Conservation (phyloP, 768 basidiomycete species). For the Kwoniella sp. region DNA sequence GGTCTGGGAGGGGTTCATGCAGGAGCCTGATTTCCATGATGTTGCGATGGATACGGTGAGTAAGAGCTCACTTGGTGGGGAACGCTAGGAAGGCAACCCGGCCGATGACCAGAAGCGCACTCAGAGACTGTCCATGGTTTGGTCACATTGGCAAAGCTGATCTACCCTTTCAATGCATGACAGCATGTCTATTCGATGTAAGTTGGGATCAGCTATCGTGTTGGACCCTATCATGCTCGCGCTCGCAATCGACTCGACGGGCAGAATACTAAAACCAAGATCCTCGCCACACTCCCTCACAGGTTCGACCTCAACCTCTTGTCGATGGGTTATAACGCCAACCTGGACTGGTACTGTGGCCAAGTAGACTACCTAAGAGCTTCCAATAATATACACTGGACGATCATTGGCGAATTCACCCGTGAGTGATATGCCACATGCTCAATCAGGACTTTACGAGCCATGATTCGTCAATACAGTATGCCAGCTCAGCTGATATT, state of each 20-base stretch:
- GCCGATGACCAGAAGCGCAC: too few relatives aligned
- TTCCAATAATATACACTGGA: slow-evolving; percentile 67
- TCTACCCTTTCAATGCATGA: too few relatives aligned
- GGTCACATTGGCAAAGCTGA: too few relatives aligned
- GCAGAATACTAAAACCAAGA: background rate
- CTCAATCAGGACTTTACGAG: too few relatives aligned
- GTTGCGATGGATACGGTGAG: slow-evolving; percentile 53
- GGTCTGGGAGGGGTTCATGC: slow-evolving; percentile 50
- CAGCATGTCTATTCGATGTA: slow-evolving; percentile 54
- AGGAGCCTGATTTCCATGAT: slow-evolving; percentile 29
- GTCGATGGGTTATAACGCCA: slow-evolving; percentile 42
- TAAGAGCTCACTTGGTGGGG: too few relatives aligned
- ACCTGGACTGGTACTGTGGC: slow-evolving; percentile 45
- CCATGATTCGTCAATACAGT: too few relatives aligned
- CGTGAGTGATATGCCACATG: slow-evolving; percentile 39
- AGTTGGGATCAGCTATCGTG: slow-evolving; percentile 3
- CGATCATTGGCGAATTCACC: slow-evolving; percentile 86
- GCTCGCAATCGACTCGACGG: too few relatives aligned
- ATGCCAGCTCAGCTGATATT: too few relatives aligned
- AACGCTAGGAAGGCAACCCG: too few relatives aligned
- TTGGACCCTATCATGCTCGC: background rate
- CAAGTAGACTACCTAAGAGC: slow-evolving; percentile 30
- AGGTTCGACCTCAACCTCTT: slow-evolving; percentile 42
- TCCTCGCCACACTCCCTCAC: background rate
- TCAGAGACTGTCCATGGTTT: too few relatives aligned